Evolutionary conservation across 2,329 filamentous ascomycete genomes (phyloP), one percentile per base, ranked within the genome.

Genomic region (Arthrinium phaeospermum): DNA sequence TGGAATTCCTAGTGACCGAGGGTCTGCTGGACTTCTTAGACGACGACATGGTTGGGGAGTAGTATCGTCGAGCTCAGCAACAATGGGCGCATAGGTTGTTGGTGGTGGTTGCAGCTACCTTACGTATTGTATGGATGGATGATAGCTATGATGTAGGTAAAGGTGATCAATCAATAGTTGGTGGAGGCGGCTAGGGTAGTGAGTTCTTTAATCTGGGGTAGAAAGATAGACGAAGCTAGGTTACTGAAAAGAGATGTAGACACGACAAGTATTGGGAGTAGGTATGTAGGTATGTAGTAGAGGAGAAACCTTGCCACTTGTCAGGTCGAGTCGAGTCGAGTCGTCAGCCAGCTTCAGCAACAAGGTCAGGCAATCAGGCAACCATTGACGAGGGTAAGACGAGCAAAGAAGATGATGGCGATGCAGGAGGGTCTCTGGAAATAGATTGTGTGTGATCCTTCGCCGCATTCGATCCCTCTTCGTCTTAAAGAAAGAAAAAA

Each of bases 21-120:
- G 81, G 46, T 24, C 72, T 49, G n/a, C 61, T 37, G n/a, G 71
- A 80, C 74, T 82, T 87, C 75, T 85, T 85, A 69, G 85, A 82
- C 70, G 84, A 80, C 85, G 84, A 80, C 85, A 86, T 86, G 34
- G 70, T 68, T 71, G 41, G 27, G 57, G 53, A 10, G 22, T 47
- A 14, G 47, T 57, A 27, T 34, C 41, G 47, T 70, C 37, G 22
- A 47, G 51, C 44, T 45, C 67, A 24, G 34, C 16, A 13, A 37
- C 67, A 49, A 34, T 34, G 44, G 45, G 19, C 67, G 67, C 45
- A 69, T 64, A 19, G 34, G 57, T 64, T 64, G 57, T 64, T 64
- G 57, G 34, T 37, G 57, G 34, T 37, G 34, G 34, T 34, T 3
- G 30, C 53, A 37, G 53, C 53, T 61, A n/a, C 53, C 44, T 68